Evolutionary conservation across 73 alveolate species (phyloP), one percentile per base, ranked within the genome.

Genomic region (Blepharisma japonicum): DNA sequence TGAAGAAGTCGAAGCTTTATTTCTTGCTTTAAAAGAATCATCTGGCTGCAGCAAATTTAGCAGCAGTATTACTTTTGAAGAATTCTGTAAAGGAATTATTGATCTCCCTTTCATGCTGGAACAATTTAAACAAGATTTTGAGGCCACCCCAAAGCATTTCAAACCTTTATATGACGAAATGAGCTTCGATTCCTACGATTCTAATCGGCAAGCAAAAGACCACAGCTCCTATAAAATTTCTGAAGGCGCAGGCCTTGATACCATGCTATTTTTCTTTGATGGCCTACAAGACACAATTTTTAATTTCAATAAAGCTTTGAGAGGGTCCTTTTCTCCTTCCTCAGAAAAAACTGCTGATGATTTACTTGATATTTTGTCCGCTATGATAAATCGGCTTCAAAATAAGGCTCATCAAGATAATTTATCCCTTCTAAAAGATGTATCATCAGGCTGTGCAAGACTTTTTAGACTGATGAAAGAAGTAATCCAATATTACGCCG

Each of bases 11-110:
- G 74, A 61, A 14, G 49, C 38, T 11, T 14, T 61, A 20, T 61
- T 61, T 25, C 48, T n/a, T 61, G 14, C 74, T 18, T 61, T 61
- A 61, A 61, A 61, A 61, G 74, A 61, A 14, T 25, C 46, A 9
- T n/a, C 74, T 18, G 74, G 74, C 14, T 8, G 74, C 14, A 25
- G 23, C 5, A n/a, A n/a, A 14, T 14, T 20, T 25, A 9, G 18
- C 2, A 14, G 14, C 39, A 14, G 23, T 4, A 8, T 61, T 2
- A 25, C 74, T 25, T 61, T 20, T 39, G 74, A 61, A n/a, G 74
- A 61, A 39, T 61, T 18, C 47, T 61, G 74, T 5, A 61, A 61
- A 61, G 74, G 74, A 61, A 61, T 61, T 25, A 61, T 61, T n/a
- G 74, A 61, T 25, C 23, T 61, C 4, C 74, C 74, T 39, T 25